phyloP scores from a whole-genome alignment of 306 rosid genomes.

The Luffa aegyptiaca region DNA sequence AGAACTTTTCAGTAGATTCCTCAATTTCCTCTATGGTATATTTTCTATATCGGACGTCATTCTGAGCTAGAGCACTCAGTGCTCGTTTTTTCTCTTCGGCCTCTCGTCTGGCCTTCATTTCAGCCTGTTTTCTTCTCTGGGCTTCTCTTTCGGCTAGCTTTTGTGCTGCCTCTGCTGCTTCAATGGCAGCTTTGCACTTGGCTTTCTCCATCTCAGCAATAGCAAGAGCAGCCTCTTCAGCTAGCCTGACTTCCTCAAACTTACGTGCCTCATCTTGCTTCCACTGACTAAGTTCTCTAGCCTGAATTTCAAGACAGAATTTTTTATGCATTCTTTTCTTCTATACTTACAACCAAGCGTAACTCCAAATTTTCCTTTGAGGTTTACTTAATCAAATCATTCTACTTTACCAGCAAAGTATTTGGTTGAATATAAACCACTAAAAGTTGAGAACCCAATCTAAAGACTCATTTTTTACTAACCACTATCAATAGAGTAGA shows the following conservation, averaged over 20 bases:
- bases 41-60: constrained; percentile 58
- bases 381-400: background rate
- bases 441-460: background rate
- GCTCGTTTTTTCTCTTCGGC: constrained; percentile 62
- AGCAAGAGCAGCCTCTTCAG: constrained; percentile 89
- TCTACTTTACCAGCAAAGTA: background rate
- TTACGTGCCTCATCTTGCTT: constrained; percentile 52
- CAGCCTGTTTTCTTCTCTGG: constrained; percentile 55
- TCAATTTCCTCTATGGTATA: constrained; percentile 76
- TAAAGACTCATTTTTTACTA: background rate
- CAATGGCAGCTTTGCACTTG: constrained; percentile 69
- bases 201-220: constrained; percentile 83
- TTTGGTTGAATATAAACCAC: background rate
- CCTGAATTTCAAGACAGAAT: constrained; percentile 30
- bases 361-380: background rate
- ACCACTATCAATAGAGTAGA: background rate
- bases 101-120: constrained; percentile 63
- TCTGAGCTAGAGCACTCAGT: constrained; percentile 36
- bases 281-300: constrained; percentile 71
- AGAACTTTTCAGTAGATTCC: constrained; percentile 52
- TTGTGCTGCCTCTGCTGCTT: constrained; percentile 70
- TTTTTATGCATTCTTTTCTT: background rate
- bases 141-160: constrained; percentile 76
- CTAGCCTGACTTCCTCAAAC: constrained; percentile 50
- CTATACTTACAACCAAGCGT: background rate